Percentiles rank a stretch among this genome's conserved stretches.
phyloP scores from a whole-genome alignment of 495 filamentous ascomycete genomes.

The Endocarpon pusillum region DNA sequence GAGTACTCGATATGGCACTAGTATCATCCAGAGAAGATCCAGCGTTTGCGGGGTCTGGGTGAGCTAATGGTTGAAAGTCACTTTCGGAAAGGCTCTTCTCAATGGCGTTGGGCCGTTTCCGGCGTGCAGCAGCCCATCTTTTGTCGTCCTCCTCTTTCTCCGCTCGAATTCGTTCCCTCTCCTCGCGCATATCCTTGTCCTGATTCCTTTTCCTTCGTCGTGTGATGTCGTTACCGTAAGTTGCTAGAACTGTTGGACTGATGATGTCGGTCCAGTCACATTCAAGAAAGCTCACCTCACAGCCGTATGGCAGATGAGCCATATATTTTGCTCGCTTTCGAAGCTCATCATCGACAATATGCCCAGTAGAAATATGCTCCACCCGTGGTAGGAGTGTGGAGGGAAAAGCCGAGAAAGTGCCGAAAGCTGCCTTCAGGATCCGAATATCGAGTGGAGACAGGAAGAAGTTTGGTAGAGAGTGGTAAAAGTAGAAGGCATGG shows the following conservation, averaged over 20 bases:
- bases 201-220: slow-evolving; percentile 58
- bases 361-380: slow-evolving; percentile 79
- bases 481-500: slow-evolving; percentile 63
- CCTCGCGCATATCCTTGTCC: slow-evolving; percentile 79
- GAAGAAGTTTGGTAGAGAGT: slow-evolving; percentile 78
- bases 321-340: slow-evolving; percentile 81
- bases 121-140: slow-evolving; percentile 35
- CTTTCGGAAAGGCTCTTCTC: slow-evolving; percentile 28
- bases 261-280: slow-evolving; percentile 96
- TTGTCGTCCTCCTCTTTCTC: slow-evolving; percentile 65
- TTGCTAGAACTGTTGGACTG: slow-evolving; percentile 49
- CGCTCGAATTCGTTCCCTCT: slow-evolving; percentile 74
- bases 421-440: slow-evolving; percentile 81
- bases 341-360: slow-evolving; percentile 79
- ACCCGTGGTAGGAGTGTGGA: slow-evolving; percentile 80
- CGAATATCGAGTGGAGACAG: slow-evolving; percentile 88
- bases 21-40: slow-evolving; percentile 24
- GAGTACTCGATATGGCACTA: slow-evolving; percentile 31
- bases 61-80: slow-evolving; percentile 51
- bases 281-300: slow-evolving; percentile 84
- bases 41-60: slow-evolving; percentile 23
- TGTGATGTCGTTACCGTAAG: slow-evolving; percentile 62
- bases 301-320: slow-evolving; percentile 78
- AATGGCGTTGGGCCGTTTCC: slow-evolving; percentile 24
- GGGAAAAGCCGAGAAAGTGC: slow-evolving; percentile 66